Percentiles rank a stretch among this genome's conserved stretches.
phyloP scores from a whole-genome alignment of 495 filamentous ascomycete species.

The Neurospora tetraspora region DNA sequence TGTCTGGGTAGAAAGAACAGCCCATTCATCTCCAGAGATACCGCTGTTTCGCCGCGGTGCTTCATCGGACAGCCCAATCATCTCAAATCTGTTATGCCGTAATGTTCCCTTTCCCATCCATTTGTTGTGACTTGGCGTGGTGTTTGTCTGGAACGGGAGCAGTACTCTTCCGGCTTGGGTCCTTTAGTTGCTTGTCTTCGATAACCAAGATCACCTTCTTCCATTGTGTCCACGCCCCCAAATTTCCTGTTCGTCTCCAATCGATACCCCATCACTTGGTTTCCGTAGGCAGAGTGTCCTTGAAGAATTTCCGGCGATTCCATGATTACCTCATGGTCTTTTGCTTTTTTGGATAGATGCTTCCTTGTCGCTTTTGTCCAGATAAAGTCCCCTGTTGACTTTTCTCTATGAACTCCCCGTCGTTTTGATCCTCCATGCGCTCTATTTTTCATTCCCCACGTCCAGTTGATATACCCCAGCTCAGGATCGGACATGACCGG shows the following conservation, averaged over 20 bases:
- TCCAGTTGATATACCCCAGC: neutral
- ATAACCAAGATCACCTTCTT: neutral
- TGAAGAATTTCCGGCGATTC: neutral
- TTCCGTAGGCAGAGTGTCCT: neutral
- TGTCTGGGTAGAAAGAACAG: neutral
- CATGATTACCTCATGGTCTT: neutral
- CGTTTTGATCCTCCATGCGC: neutral
- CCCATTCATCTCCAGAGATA: neutral
- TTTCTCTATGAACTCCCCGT: neutral
- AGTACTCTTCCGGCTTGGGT: neutral
- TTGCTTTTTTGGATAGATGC: neutral
- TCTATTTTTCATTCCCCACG: neutral
- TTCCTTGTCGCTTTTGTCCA: neutral
- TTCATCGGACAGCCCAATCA: neutral
- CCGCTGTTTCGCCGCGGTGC: neutral
- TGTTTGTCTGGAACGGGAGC: neutral
- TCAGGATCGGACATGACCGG: neutral
- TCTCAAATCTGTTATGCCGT: neutral
- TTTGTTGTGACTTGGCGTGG: neutral
- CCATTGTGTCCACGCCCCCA: neutral
- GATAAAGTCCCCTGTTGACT: neutral
- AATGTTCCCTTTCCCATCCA: neutral
- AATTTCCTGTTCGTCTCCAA: neutral
- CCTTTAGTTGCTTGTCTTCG: neutral
- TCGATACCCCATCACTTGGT: neutral